phyloP scores from a whole-genome alignment of 345 rosid species.

The Adansonia digitata region DNA sequence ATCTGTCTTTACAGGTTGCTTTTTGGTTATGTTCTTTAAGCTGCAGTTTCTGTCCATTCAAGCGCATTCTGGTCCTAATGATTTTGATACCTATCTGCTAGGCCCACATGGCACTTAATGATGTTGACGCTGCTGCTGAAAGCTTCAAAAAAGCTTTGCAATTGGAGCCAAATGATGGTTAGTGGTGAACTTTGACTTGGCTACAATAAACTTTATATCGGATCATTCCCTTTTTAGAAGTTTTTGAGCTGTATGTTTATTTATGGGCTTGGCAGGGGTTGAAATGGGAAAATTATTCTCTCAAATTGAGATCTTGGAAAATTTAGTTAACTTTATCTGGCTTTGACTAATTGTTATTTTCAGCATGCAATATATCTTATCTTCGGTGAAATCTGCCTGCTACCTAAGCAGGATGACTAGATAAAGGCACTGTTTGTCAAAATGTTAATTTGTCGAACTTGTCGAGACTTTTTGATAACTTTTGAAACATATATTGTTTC shows the following conservation, averaged over 20 bases:
- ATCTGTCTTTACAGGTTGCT: background rate
- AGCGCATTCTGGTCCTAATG: background rate
- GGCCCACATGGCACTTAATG: constrained; percentile 94
- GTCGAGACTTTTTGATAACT: constrained; percentile 10
- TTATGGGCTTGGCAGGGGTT: background rate
- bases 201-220: background rate
- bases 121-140: constrained; percentile 88
- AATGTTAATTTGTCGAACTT: background rate
- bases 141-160: constrained; percentile 82
- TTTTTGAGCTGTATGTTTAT: background rate
- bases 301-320: background rate
- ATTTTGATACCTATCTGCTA: constrained; percentile 20
- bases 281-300: background rate
- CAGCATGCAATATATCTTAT: background rate
- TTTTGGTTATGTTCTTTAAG: background rate
- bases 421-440: background rate
- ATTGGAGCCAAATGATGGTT: constrained; percentile 90
- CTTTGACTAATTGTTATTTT: background rate
- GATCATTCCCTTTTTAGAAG: background rate
- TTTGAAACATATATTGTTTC: constrained; percentile 26
- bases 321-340: background rate
- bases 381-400: background rate
- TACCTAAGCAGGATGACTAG: background rate
- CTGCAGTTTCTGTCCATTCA: background rate
- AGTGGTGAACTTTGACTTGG: constrained; percentile 16